These are phyloP conservation scores for Xylaria longipes DNA, from an alignment of 495 filamentous ascomycete species.

Conservation along the genomic window DNA sequence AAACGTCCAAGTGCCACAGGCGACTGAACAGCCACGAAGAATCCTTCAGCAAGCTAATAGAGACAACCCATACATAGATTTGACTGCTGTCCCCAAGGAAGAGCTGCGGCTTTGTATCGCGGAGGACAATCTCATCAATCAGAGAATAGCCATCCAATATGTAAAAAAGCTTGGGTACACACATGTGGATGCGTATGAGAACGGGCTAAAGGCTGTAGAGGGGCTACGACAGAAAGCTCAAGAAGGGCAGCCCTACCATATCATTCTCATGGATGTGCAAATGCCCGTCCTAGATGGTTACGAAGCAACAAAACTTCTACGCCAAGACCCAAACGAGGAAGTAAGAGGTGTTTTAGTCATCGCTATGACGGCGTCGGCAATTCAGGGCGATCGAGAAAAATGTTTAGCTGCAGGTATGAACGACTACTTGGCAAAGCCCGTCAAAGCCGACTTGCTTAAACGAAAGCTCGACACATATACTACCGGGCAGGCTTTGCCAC, in stretches of 20 bases:
- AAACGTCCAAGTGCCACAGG: constrained; percentile 41
- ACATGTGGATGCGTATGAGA: constrained; percentile 79
- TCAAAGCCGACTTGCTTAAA: constrained; percentile 74
- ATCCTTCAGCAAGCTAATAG: constrained; percentile 34
- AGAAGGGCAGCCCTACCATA: constrained; percentile 73
- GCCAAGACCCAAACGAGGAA: constrained; percentile 72
- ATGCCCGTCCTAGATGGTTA: constrained; percentile 97
- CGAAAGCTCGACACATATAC: constrained; percentile 75
- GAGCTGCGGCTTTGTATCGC: constrained; percentile 86
- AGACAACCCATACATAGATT: constrained; percentile 64
- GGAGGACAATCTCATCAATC: constrained; percentile 91
- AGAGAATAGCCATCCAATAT: constrained; percentile 89
- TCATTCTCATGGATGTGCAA: constrained; percentile 94
- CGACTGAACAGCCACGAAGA: constrained; percentile 43
- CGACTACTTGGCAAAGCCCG: constrained; percentile 92
- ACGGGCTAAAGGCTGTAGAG: constrained; percentile 85
- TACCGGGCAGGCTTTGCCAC: constrained; percentile 37
- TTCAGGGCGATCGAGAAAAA: constrained; percentile 89
- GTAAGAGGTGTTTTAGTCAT: constrained; percentile 84
- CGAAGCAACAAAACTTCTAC: constrained; percentile 82
- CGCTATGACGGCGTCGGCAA: constrained; percentile 92
- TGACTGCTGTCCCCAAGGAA: constrained; percentile 72
- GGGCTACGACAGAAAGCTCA: constrained; percentile 73
- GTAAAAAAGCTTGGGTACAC: constrained; percentile 82
- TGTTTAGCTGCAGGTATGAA: constrained; percentile 94